phyloP scores from a whole-genome alignment of 2,329 filamentous ascomycete genomes.

The Ceratocystis albifundus region DNA sequence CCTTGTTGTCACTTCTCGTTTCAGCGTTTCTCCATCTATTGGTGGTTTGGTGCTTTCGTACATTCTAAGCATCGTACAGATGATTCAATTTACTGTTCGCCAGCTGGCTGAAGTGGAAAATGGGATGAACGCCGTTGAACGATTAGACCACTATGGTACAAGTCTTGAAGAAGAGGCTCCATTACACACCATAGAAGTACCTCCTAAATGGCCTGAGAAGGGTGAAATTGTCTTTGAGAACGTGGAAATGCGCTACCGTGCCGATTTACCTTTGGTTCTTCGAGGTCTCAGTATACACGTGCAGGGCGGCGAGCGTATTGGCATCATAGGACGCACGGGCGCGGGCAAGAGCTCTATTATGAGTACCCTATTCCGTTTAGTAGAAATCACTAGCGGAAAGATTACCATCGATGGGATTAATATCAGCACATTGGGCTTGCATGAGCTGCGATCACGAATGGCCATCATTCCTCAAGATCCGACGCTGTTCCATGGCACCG shows the following conservation, averaged over 20 bases:
- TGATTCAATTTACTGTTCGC: constrained; percentile 90
- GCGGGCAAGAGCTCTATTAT: constrained; percentile 78
- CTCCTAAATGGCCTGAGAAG: constrained; percentile 68
- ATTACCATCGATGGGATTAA: constrained; percentile 56
- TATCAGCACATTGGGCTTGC: constrained; percentile 61
- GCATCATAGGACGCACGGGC: constrained; percentile 69
- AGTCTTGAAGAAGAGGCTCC: constrained; percentile 82
- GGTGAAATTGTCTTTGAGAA: constrained; percentile 69
- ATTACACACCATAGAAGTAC: constrained; percentile 61
- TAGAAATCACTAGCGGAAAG: constrained; percentile 50
- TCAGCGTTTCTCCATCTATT: constrained; percentile 72
- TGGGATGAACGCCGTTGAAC: constrained; percentile 93
- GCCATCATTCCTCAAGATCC: constrained; percentile 80
- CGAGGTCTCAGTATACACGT: constrained; percentile 61
- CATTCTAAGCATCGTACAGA: constrained; percentile 83
- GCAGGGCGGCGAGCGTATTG: constrained; percentile 63
- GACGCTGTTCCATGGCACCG: constrained; percentile 69
- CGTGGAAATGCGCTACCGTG: constrained; percentile 68
- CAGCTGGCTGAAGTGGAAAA: constrained; percentile 95
- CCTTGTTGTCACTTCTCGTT: constrained; percentile 81
- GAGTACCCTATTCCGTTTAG: constrained; percentile 67
- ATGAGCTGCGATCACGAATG: constrained; percentile 62
- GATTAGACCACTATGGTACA: constrained; percentile 79
- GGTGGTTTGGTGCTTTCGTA: constrained; percentile 83
- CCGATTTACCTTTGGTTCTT: constrained; percentile 60